Evolutionary conservation across 2,329 filamentous ascomycete species (phyloP), one percentile per base, ranked within the genome.

Genomic region (Microcyclospora tardicrescens): DNA sequence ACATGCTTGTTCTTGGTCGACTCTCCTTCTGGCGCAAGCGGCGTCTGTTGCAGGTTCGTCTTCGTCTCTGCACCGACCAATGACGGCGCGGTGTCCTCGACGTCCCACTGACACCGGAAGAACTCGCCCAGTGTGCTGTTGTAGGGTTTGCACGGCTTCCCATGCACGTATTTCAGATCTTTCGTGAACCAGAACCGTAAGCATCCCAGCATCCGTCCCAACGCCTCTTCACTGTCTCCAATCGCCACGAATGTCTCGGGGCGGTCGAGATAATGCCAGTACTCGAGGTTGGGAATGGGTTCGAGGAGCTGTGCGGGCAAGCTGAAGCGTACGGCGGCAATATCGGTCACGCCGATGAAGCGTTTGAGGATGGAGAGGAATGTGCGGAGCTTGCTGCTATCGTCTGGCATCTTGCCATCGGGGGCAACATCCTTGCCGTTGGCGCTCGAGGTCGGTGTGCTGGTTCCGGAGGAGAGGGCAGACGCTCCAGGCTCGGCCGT

Each of bases 151-250:
- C 89, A 96, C 33, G 91, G 91, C 67, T 87, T 93, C 43, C 89
- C 89, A 67, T 96, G 96, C 60, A 93, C 84, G 56, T 96, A 98
- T 75, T 98, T 98, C 62, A 98, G 62, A 61, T 98, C 91, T 62
- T 98, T 98, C 46, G 91, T 96, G 55, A 96, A 93, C 91, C 91
- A 98, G 64, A 96, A 98, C 43, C 87, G 79, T 52, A 96, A 65
- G 24, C 93, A 85, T 56, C 89, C 87, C 37, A 98, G 74, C 84
- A 95, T 95, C 51, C 91, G 85, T 52, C 91, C 89, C 39, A 96
- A 68, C 10, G 82, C 75, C 52, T 96, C 85, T 52, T 96, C 83
- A 13, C 89, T 91, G 53, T 89, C 89, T 53, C 89, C 91, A 55
- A 81, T 80, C 47, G 76, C 79, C 46, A 74, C 73, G 58, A 98